phyloP scores from a whole-genome alignment of 768 basidiomycete genomes.

The Lyophyllum semitale region DNA sequence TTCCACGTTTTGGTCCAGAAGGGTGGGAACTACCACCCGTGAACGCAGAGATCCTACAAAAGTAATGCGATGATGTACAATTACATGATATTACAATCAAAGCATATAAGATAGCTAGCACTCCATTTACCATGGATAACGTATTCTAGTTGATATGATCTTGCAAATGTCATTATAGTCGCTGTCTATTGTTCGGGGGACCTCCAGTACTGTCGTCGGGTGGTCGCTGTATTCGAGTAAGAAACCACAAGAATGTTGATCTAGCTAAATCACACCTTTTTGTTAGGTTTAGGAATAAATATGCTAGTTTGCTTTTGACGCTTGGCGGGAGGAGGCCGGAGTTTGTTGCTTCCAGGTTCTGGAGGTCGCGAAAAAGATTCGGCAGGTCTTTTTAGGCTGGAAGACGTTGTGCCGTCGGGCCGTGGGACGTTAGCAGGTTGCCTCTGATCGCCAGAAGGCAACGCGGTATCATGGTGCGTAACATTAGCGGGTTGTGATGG shows the following conservation, averaged over 20 bases:
- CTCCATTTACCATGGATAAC: background rate
- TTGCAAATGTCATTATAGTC: background rate
- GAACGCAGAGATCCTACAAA: constrained; percentile 32
- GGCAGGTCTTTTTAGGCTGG: constrained; percentile 4
- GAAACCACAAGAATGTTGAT: background rate
- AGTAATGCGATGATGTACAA: constrained; percentile 12
- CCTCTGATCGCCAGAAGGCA: background rate
- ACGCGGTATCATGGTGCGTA: background rate
- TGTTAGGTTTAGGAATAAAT: constrained; percentile 64
- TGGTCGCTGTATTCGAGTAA: constrained; percentile 14
- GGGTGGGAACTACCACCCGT: constrained; percentile 88
- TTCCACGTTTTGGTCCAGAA: constrained; percentile 83
- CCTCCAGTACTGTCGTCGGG: constrained; percentile 11
- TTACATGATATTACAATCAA: background rate
- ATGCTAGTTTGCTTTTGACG: constrained; percentile 45
- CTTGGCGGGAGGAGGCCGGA: constrained; percentile 29
- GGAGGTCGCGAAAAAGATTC: background rate
- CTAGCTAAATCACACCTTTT: constrained; percentile 15
- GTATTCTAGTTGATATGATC: background rate
- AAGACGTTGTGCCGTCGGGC: background rate
- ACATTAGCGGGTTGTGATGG: background rate
- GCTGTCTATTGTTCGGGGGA: constrained; percentile 11
- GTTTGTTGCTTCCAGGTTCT: constrained; percentile 2
- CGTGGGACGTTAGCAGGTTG: background rate
- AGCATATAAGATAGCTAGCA: background rate